Evolutionary conservation across 139 green algal species (phyloP).

Genomic region (Closterium sp.): DNA sequence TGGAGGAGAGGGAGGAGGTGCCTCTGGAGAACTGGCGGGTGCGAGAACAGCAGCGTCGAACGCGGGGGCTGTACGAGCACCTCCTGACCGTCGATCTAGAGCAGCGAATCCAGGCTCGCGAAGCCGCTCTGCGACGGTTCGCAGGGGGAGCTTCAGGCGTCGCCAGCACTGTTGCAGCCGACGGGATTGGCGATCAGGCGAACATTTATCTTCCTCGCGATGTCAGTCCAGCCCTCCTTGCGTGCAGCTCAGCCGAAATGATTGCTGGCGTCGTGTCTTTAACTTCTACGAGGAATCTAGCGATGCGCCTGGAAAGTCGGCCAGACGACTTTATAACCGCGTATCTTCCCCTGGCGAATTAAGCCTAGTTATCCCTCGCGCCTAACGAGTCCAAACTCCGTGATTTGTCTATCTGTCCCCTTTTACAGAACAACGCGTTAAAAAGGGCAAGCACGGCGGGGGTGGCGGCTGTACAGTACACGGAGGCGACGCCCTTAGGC

Average conservation of each 20-base stretch:
- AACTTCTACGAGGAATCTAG: too few relatives aligned
- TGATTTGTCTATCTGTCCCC: background rate
- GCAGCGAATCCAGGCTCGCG: background rate
- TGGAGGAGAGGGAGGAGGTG: background rate
- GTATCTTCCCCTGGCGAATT: too few relatives aligned
- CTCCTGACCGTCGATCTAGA: background rate
- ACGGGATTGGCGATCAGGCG: background rate
- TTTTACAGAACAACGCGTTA: background rate
- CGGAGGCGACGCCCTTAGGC: background rate
- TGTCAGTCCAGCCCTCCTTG: background rate
- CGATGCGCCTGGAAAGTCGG: too few relatives aligned
- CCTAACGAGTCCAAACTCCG: background rate
- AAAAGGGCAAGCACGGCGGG: background rate
- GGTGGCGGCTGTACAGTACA: background rate
- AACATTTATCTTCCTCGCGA: background rate
- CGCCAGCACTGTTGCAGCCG: background rate
- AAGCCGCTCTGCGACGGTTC: background rate
- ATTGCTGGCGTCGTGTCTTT: background rate
- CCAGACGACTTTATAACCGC: too few relatives aligned
- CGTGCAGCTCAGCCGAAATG: background rate
- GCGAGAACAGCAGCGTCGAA: background rate
- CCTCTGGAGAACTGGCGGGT: background rate
- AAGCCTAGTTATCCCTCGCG: too few relatives aligned
- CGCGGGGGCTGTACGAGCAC: background rate
- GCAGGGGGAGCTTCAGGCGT: background rate